phyloP scores from a whole-genome alignment of 306 rosid species.

The Canavalia gladiata region DNA sequence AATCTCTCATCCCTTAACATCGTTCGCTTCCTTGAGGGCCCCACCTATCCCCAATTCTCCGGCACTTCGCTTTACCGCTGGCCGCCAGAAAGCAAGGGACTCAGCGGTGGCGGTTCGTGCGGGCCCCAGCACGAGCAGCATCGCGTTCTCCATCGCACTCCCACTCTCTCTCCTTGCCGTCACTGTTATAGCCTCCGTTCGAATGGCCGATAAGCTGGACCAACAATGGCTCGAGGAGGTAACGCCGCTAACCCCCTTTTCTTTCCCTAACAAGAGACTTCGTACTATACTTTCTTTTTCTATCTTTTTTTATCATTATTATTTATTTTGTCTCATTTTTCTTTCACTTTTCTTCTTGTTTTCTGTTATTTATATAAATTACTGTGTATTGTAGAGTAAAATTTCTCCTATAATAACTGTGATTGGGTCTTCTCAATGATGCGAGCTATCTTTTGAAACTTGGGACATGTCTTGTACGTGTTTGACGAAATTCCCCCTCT shows the following conservation, averaged over 20 bases:
- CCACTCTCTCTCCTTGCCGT: slow-evolving; percentile 74
- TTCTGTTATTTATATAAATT: no score
- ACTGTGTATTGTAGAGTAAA: no score
- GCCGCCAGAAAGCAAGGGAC: slow-evolving; percentile 46
- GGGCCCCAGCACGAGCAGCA: slow-evolving; percentile 67
- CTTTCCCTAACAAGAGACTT: no score
- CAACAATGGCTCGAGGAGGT: slow-evolving; percentile 80
- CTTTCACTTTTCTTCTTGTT: no score
- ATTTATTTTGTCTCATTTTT: no score
- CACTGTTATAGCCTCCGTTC: slow-evolving; percentile 69
- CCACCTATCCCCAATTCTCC: slow-evolving; percentile 39
- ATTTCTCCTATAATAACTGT: no score
- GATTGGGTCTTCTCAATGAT: background rate
- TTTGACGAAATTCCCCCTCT: slow-evolving; percentile 2
- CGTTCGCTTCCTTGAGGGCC: slow-evolving; percentile 41
- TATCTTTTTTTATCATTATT: no score
- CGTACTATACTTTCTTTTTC: no score
- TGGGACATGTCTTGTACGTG: background rate
- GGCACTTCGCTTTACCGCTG: slow-evolving; percentile 21
- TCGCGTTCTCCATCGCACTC: slow-evolving; percentile 67
- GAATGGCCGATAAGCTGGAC: slow-evolving; percentile 76
- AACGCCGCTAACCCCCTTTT: background rate
- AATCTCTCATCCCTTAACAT: slow-evolving; percentile 35
- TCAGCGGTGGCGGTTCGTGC: slow-evolving; percentile 64
- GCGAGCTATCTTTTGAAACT: background rate